These are phyloP conservation scores for Gnomoniopsis sp. DNA, from an alignment of 2,329 filamentous ascomycete species.

Conservation along the genomic window DNA sequence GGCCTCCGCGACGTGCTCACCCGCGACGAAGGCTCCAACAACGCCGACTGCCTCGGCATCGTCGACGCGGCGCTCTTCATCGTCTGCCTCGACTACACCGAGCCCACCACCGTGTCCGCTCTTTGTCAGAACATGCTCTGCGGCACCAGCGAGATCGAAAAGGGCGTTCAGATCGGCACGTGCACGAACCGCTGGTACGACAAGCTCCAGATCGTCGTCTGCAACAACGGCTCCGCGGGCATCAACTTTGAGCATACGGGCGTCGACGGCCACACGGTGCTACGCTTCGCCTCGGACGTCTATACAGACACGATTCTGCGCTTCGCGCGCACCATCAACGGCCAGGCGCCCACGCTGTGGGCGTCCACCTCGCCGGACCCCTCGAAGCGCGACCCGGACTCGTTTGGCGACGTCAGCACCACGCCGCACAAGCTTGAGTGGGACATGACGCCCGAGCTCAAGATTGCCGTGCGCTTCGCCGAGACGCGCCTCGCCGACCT, in stretches of 20 bases:
- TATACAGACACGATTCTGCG: conserved; percentile 97
- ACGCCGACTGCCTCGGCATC: conserved; percentile 91
- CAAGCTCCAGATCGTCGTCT: conserved; percentile 98
- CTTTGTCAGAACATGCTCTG: conserved; percentile 99
- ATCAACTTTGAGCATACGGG: conserved; percentile 99
- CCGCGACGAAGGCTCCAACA: conserved; percentile 83
- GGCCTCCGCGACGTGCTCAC: conserved; percentile 84
- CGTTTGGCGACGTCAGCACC: conserved; percentile 89
- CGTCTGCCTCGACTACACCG: conserved; percentile 88
- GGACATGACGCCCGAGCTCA: conserved; percentile 92
- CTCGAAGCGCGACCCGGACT: conserved; percentile 83
- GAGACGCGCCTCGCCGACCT: conserved; percentile 92
- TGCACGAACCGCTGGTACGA: conserved; percentile 99
- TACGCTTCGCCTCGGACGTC: conserved; percentile 92
- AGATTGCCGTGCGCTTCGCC: conserved; percentile 87
- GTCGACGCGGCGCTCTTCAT: conserved; percentile 93
- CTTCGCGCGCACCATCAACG: conserved; percentile 93
- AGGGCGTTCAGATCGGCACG: conserved; percentile 92
- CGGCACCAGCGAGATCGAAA: conserved; percentile 86
- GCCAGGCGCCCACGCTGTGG: conserved; percentile 88
- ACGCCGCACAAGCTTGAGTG: conserved; percentile 96
- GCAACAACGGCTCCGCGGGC: conserved; percentile 95
- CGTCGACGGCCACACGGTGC: conserved; percentile 93
- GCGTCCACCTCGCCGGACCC: conserved; percentile 87
- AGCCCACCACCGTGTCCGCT: conserved; percentile 74